These are phyloP conservation scores for Endoconidiophora polonica DNA, from an alignment of 2,329 filamentous ascomycete species.

Conservation along the genomic window DNA sequence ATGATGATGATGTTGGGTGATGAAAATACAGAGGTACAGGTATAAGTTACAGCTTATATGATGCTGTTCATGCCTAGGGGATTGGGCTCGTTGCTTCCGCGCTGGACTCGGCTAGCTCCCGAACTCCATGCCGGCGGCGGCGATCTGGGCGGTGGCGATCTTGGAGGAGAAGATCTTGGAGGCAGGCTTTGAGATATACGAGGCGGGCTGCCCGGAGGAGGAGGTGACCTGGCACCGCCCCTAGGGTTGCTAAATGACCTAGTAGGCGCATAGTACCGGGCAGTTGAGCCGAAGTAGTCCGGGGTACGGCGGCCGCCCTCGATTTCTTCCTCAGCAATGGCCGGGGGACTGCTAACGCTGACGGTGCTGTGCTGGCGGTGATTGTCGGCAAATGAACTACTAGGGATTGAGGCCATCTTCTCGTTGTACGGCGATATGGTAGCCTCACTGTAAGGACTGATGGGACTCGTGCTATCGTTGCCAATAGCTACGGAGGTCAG, in stretches of 20 bases:
- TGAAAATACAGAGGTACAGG: background rate
- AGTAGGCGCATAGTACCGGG: conserved; percentile 35
- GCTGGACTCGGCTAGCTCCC: background rate
- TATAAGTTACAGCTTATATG: conserved; percentile 17
- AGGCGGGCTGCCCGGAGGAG: background rate
- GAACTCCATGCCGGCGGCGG: conserved; percentile 15
- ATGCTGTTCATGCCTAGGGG: conserved; percentile 41
- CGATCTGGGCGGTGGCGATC: background rate
- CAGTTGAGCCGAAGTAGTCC: conserved; percentile 39
- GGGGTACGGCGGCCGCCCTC: conserved; percentile 29
- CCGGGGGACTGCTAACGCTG: background rate
- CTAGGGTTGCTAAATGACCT: conserved; percentile 39
- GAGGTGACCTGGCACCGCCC: background rate
- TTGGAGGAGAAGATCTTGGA: conserved; percentile 2
- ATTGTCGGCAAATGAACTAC: conserved; percentile 8
- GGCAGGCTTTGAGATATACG: conserved; percentile 5
- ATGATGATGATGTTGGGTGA: no score
- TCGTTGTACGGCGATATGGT: conserved; percentile 3
- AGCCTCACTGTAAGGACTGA: conserved; percentile 2
- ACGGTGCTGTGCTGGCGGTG: background rate
- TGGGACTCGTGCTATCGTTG: conserved; percentile 1
- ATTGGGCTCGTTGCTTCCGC: conserved; percentile 23
- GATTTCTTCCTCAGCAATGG: background rate
- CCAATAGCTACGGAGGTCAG: background rate
- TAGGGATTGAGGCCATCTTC: background rate